Evolutionary conservation across 2,329 filamentous ascomycete genomes (phyloP).

Genomic region (Thermomyces lanuginosus): DNA sequence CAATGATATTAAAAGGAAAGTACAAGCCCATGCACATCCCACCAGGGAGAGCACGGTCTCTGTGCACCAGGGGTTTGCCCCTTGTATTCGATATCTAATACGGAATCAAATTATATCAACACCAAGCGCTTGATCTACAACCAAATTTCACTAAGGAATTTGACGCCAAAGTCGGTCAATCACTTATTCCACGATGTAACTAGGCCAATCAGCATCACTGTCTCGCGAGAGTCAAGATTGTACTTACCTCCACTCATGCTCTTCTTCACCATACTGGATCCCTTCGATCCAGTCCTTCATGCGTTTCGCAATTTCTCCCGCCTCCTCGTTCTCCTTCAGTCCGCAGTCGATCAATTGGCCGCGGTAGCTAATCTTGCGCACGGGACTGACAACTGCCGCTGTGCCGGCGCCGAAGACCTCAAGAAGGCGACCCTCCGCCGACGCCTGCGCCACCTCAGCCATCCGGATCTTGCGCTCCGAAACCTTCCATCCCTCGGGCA

Average conservation of each 20-base stretch:
- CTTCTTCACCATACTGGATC: slow-evolving; percentile 87
- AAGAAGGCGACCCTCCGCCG: slow-evolving; percentile 67
- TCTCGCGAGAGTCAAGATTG: neutral
- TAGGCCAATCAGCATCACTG: neutral
- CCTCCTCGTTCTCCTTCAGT: slow-evolving; percentile 63
- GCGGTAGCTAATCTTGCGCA: slow-evolving; percentile 79
- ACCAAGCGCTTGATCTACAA: too few relatives aligned
- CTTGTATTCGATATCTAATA: too few relatives aligned
- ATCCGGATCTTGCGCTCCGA: slow-evolving; percentile 86
- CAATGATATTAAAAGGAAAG: too few relatives aligned
- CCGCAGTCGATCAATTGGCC: slow-evolving; percentile 70
- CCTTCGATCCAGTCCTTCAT: slow-evolving; percentile 97
- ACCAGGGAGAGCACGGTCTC: too few relatives aligned
- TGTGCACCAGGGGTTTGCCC: too few relatives aligned
- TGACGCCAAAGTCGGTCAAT: neutral
- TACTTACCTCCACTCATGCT: slow-evolving; percentile 74
- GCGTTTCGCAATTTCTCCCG: slow-evolving; percentile 64
- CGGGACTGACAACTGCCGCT: slow-evolving; percentile 81
- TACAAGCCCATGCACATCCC: too few relatives aligned
- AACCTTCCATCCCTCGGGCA: slow-evolving; percentile 73
- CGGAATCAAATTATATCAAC: too few relatives aligned
- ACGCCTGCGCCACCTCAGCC: slow-evolving; percentile 64
- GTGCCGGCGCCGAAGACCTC: slow-evolving; percentile 93
- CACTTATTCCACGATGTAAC: neutral
- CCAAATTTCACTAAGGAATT: too few relatives aligned